phyloP scores from a whole-genome alignment of 2,329 filamentous ascomycete species.

The Exophiala lecanii-corni region DNA sequence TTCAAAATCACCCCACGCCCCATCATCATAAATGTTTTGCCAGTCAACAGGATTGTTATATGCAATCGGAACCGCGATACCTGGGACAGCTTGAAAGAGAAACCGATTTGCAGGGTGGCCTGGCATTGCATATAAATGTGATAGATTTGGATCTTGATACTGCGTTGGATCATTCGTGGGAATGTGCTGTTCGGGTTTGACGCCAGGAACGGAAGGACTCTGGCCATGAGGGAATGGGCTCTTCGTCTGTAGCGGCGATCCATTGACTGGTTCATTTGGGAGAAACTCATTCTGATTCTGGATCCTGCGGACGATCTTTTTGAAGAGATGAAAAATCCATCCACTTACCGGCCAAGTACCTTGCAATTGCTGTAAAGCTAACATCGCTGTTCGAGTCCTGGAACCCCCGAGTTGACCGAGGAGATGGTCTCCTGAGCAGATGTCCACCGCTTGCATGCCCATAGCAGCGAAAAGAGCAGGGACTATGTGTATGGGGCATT shows the following conservation, averaged over 20 bases:
- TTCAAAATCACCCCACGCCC: slow-evolving; percentile 18
- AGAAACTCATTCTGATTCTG: slow-evolving; percentile 14
- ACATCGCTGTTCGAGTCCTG: slow-evolving; percentile 26
- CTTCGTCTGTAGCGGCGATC: slow-evolving; percentile 11
- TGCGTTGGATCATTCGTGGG: slow-evolving; percentile 5
- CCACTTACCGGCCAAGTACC: slow-evolving; percentile 28
- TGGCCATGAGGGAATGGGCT: not conserved
- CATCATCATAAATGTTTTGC: slow-evolving; percentile 16
- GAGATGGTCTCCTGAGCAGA: slow-evolving; percentile 25
- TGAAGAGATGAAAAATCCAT: slow-evolving; percentile 26
- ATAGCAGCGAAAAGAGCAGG: slow-evolving; percentile 26
- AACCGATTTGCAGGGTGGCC: slow-evolving; percentile 6
- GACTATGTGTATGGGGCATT: slow-evolving; percentile 23
- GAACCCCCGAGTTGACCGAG: slow-evolving; percentile 27
- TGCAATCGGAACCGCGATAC: slow-evolving; percentile 9
- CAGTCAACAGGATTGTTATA: slow-evolving; percentile 15
- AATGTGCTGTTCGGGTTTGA: not conserved
- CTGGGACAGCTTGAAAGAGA: slow-evolving; percentile 9
- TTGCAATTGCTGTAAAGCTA: slow-evolving; percentile 27
- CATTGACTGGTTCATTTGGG: slow-evolving; percentile 17
- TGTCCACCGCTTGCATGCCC: slow-evolving; percentile 28
- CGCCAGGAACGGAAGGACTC: not conserved
- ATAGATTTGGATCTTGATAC: slow-evolving; percentile 16
- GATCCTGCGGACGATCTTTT: slow-evolving; percentile 20
- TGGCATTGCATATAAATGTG: slow-evolving; percentile 14